Evolutionary conservation across 225 moss, liverwort and hornwort species (phyloP).

Genomic region (Physcomitrium patens): DNA sequence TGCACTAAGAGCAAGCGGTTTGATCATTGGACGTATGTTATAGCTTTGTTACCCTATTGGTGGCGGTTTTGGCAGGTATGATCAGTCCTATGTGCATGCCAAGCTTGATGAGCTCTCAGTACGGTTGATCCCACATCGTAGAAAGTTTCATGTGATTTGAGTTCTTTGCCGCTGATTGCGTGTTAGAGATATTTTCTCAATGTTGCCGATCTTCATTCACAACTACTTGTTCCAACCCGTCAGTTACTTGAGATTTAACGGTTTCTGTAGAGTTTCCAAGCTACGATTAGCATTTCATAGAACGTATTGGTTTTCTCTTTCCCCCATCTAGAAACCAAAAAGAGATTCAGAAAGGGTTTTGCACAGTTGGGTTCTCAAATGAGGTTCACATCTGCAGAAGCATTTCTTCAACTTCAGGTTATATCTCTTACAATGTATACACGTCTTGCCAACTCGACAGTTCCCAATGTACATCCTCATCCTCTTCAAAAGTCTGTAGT

Average conservation of each 20-base stretch:
- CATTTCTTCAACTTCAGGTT: too few relatives aligned
- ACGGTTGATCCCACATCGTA: background rate
- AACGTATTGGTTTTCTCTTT: background rate
- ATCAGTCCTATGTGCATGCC: background rate
- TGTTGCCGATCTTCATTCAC: background rate
- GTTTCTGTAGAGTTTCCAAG: background rate
- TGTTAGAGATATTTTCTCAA: background rate
- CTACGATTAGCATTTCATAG: constrained; percentile 5
- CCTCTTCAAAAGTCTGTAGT: background rate
- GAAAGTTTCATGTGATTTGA: background rate
- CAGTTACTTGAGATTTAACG: background rate
- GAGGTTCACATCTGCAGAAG: too few relatives aligned
- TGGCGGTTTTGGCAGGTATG: constrained; percentile 60
- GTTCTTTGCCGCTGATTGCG: background rate
- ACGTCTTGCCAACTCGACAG: background rate
- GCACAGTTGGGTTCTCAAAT: background rate
- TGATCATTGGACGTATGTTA: constrained; percentile 49
- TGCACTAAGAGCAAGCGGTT: constrained; percentile 48
- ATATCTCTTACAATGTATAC: background rate
- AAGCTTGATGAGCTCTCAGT: background rate
- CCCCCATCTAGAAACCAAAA: background rate
- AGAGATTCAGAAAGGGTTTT: background rate
- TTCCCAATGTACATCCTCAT: too few relatives aligned
- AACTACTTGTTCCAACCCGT: background rate
- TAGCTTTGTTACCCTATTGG: constrained; percentile 61